These are phyloP conservation scores for Naganishia albida DNA, from an alignment of 1,284 basidiomycete species.

Conservation along the genomic window DNA sequence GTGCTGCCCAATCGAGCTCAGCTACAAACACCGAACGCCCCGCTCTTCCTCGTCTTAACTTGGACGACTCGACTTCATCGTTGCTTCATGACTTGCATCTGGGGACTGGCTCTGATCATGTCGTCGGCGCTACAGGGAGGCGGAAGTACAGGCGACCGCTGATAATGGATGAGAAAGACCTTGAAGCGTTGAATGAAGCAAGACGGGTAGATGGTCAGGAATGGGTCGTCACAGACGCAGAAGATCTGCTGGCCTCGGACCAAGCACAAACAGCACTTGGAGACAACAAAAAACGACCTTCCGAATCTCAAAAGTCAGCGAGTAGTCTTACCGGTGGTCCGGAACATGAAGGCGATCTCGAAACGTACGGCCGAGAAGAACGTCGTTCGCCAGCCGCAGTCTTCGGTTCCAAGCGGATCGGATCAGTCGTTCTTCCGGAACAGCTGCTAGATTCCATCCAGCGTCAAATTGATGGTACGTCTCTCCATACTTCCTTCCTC, in stretches of 20 bases:
- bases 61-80: constrained; percentile 17
- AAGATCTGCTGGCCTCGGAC: background rate
- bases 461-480: constrained; percentile 49
- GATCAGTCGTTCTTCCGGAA: constrained; percentile 67
- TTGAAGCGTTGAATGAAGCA: constrained; percentile 21
- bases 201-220: constrained; percentile 18
- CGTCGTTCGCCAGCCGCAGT: constrained; percentile 76
- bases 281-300: background rate
- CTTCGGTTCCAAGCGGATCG: constrained; percentile 71
- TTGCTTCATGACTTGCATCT: constrained; percentile 19
- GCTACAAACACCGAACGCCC: background rate
- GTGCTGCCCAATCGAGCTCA: background rate
- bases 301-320: background rate
- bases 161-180: constrained; percentile 24
- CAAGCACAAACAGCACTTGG: background rate
- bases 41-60: constrained; percentile 10
- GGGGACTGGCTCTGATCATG: background rate
- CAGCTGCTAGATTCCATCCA: constrained; percentile 59
- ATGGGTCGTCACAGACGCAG: constrained; percentile 9
- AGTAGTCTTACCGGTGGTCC: background rate
- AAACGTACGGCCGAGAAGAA: constrained; percentile 48
- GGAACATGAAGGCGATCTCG: background rate
- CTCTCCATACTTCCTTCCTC: background rate
- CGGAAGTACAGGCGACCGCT: constrained; percentile 5
- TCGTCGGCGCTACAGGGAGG: background rate